Base-by-base conservation (phyloP, 1,139 yeast genomes). In the Candida sp. region DNA sequence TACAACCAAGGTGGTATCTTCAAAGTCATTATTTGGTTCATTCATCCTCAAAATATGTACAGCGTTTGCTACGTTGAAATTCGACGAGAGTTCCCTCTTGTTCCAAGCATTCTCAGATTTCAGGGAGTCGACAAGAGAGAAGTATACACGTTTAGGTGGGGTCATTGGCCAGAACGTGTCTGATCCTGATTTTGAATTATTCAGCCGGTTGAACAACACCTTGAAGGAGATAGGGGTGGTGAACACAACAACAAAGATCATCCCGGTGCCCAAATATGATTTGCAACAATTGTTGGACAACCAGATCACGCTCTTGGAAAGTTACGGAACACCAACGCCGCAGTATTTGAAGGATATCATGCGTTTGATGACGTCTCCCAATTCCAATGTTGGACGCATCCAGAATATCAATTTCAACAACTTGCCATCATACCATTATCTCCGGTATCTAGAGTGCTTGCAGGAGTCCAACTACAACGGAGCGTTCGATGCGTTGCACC, bases 401-500 rank as follows among this genome's bases (percentile, higher is more conserved):
- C 75, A 73, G 54, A 85, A 83, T 54, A 70, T 78, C 27, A 77
- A 81, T 3, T 75, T 79, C 46, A 72, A 67, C 49, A 68, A 69
- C 49, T 76, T 88, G 4, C 90, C 96, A 0, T 78, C 89, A 0
- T 78, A 84, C 26, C 83, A 86, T 60, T 87, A 88, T 58, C 76
- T 90, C 41, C 78, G 75, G 44, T 90, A 88, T 60, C 72, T 90
- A 37, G 86, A 88, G 54, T 79, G 82, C 45, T 75, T 91, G 58
- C 76, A 81, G 43, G 76, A 73, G 2, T 80, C 85, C 17, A 88
- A 89, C 57, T 90, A 89, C 60, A 90, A 88, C 60, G 86, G 83
- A 2, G 89, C 97, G 0, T 81, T 89, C 54, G 83, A 86, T 56
- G 77, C 86, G 3, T 70, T 92, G 27, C 97, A 90, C 65, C 83